Base-by-base conservation (phyloP, 352 stramenopile genomes). In the Phytophthora multivora region DNA sequence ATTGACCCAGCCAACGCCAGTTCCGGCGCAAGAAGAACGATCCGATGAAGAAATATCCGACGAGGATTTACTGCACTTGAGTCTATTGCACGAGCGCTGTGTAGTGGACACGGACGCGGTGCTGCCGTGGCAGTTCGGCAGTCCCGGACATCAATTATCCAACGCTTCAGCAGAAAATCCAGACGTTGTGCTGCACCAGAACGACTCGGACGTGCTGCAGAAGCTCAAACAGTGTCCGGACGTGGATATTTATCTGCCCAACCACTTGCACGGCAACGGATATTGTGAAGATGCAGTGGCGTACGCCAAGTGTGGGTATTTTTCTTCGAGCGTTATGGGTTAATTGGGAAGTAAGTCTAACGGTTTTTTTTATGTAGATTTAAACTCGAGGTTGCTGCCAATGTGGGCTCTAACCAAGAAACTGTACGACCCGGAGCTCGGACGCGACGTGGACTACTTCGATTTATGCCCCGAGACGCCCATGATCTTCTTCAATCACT, bases 261-360 rank as follows among this genome's bases (percentile, higher is more conserved):
- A 19, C 78, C 82, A 0, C 5, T 41, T 89, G 21, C 75, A 79
- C 9, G 66, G 57, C 16, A 71, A 84, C 38, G 80, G 82, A 28
- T 91, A 91, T 65, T 91, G 82, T 63, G 82, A 91, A 41, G 82
- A 91, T 46, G 72, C 70, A 4, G 67, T 77, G 19, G 82, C 72
- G 3, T 91, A 90, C 52, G 69, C 79, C 9, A 88, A 89, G 28
- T 87, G 77, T 89, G 28, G 16, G 43, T 52, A 40, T 39, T 18
- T 16, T 36, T 7, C n/a, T 16, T 39, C 25, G 2, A 30, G 1
- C 9, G 5, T 10, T 31, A 31, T 31, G 26, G 26, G 26, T 31
- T 31, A 30, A 30, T 30, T 30, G n/a, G 8, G 3, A 36, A 18
- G 4, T 10, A n/a, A 10, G n/a, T 49, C 31, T 12, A 19, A 31